A percentile compares a stretch with the other conserved stretches of the same genome.
Conservation (phyloP, 768 basidiomycete species). For the Xerocomus potaroensis region DNA sequence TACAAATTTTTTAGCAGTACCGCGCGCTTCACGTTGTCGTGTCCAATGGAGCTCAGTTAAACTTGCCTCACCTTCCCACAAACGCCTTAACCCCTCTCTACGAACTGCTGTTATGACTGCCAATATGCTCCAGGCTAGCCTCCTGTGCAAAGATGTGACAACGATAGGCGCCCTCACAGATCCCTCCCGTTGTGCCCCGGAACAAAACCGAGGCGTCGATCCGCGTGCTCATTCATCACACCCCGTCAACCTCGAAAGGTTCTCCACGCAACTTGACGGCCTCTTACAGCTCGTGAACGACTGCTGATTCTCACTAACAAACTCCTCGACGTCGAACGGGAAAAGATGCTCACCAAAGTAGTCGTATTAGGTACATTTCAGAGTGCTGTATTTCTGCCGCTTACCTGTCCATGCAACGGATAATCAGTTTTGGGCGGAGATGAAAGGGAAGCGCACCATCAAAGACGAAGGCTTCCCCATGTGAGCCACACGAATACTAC, state of each 20-base stretch:
- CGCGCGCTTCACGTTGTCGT: neutral
- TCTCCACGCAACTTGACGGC: constrained; percentile 52
- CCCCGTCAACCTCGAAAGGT: constrained; percentile 64
- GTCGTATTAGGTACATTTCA: constrained; percentile 9
- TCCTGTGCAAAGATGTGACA: constrained; percentile 43
- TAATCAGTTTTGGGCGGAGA: too few relatives aligned
- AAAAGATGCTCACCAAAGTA: constrained; percentile 51
- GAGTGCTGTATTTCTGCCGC: too few relatives aligned
- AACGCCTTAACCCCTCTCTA: too few relatives aligned
- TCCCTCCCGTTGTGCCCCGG: constrained; percentile 42
- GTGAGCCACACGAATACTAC: too few relatives aligned
- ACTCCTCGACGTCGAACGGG: too few relatives aligned
- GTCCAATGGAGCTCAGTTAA: too few relatives aligned
- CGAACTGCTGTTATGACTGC: too few relatives aligned
- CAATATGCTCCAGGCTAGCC: constrained; percentile 48
- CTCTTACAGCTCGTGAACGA: constrained; percentile 46
- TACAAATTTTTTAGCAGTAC: constrained; percentile 30
- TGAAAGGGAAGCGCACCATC: too few relatives aligned
- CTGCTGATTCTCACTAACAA: too few relatives aligned
- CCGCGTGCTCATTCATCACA: constrained; percentile 70
- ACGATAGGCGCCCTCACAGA: constrained; percentile 18
- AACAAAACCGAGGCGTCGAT: constrained; percentile 69
- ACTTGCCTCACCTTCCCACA: too few relatives aligned
- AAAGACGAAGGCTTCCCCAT: too few relatives aligned
- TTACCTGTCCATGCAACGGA: too few relatives aligned